Base-by-base conservation (phyloP, 495 filamentous ascomycete genomes). In the Amniculicola lignicola region DNA sequence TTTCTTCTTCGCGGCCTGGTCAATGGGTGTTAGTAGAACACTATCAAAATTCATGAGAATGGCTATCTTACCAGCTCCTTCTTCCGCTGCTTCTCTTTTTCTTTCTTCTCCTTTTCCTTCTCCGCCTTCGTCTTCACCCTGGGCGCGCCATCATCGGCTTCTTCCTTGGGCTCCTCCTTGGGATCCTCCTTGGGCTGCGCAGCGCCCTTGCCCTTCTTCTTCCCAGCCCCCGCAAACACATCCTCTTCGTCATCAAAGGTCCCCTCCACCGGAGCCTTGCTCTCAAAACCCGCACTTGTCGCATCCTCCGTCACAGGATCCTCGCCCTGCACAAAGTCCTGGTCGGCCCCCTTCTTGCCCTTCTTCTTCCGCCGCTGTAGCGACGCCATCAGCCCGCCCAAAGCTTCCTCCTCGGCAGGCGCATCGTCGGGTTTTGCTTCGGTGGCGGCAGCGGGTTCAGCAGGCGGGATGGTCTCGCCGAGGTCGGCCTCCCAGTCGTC, bases 401-500 rank as follows among this genome's bases (percentile, higher is more conserved):
- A 77, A 3, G 72, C 72, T n/a, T 74, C 70, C 2, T 76, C 70
- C 31, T 76, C 75, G 42, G 78, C 75, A 31, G 70, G 70, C 28
- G 71, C 75, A 36, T 77, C 76, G 2, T 64, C 70, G 15, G 49
- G 46, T 16, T 65, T 66, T 1, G 68, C 57, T 6, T 75, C 71
- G 24, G 75, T 72, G 27, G 75, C 70, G 29, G 79, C 80, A 46
- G 82, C 79, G 16, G 10, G 51, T 27, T 44, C 52, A 22, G 37
- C 21, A 25, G 74, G 72, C 35, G 73, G 69, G 54, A 64, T 54
- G 9, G 79, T 68, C 73, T 95, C 94, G 59, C 89, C 92, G 12
- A 96, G 77, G n/a, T 96, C 93, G 31, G 87, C 83, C 65, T 99
- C 93, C 93, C 94, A 97, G 75, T 95, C 89, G 67, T 95, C 89